Evolutionary conservation across 2,329 filamentous ascomycete genomes (phyloP), one percentile per base, ranked within the genome.

Genomic region (Escovopsis sp.): DNA sequence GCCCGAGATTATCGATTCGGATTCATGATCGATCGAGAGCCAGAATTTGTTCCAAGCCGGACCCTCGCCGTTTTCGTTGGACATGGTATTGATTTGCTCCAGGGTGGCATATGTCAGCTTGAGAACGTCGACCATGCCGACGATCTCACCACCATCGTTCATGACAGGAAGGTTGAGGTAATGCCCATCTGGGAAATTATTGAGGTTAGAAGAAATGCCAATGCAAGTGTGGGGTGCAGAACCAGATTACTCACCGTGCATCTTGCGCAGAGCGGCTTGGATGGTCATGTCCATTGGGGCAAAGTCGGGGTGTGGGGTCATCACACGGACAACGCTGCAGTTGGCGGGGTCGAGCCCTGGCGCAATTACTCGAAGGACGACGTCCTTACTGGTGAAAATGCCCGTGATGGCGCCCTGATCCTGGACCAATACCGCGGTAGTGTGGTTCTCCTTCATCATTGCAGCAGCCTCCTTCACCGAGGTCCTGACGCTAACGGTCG

Each of bases 21-120:
- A 89, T 60, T 94, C 89, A 54, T 93, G 79, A 61, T 96, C 77
- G 54, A 98, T 80, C 1, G 91, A 96, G 51, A 96, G 72, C 91
- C 91, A 98, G 68, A 98, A 98, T 64, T 96, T 98, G 69, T 95
- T 96, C 91, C 91, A 98, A 6, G 91, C 91, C 5, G 91, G 91
- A 0, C 91, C 91, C 64, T 98, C 91, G 53, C 78, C 86, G 58
- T 94, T 89, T 36, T 77, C 76, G 42, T 80, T 87, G 35, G 76
- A 80, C 81, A 98, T 96, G 45, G 85, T 87, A 68, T 96, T 96
- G 64, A 94, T 87, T 68, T 95, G 89, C 64, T 98, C 91, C 42
- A 98, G 74, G 5, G 91, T 98, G 40, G 91, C 91, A 63, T 98
- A 98, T 19, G 91, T 98, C 56, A 98, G 73, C 68, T 96, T 96